These are phyloP conservation scores for Beauveria scarabaeidicola DNA, from an alignment of 2,329 filamentous ascomycete genomes.

Conservation along the genomic window DNA sequence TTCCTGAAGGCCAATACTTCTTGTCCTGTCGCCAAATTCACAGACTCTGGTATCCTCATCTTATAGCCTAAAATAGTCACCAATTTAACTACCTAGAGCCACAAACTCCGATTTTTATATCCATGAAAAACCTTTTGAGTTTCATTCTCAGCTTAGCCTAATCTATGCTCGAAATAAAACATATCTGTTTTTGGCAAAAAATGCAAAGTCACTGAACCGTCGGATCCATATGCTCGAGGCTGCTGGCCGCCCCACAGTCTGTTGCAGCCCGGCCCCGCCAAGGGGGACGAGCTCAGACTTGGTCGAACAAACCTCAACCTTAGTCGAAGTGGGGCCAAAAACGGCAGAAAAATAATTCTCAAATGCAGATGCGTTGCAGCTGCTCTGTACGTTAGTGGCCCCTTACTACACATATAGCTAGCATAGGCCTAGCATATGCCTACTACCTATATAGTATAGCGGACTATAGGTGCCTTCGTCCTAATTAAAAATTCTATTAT, in stretches of 20 bases:
- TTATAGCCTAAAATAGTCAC: neutral
- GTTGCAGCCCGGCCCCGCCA: neutral
- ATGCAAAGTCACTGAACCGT: neutral
- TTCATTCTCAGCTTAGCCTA: neutral
- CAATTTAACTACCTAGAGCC: neutral
- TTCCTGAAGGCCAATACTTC: neutral
- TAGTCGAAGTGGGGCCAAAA: too few relatives aligned
- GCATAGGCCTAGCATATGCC: too few relatives aligned
- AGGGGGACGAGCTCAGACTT: too few relatives aligned
- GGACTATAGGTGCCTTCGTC: too few relatives aligned
- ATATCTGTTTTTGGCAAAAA: neutral
- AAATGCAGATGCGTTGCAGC: too few relatives aligned
- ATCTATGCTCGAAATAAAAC: neutral
- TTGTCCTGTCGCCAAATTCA: neutral
- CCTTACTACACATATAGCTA: too few relatives aligned
- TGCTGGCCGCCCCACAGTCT: neutral
- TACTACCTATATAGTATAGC: too few relatives aligned
- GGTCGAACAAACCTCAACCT: too few relatives aligned
- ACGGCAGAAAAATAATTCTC: too few relatives aligned
- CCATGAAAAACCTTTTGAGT: neutral
- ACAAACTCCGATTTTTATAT: too few relatives aligned
- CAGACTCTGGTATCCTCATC: neutral
- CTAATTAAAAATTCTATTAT: too few relatives aligned
- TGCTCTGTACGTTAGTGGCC: too few relatives aligned
- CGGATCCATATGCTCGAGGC: neutral